Evolutionary conservation across 306 rosid genomes (phyloP).

Genomic region (Abrus precatorius): DNA sequence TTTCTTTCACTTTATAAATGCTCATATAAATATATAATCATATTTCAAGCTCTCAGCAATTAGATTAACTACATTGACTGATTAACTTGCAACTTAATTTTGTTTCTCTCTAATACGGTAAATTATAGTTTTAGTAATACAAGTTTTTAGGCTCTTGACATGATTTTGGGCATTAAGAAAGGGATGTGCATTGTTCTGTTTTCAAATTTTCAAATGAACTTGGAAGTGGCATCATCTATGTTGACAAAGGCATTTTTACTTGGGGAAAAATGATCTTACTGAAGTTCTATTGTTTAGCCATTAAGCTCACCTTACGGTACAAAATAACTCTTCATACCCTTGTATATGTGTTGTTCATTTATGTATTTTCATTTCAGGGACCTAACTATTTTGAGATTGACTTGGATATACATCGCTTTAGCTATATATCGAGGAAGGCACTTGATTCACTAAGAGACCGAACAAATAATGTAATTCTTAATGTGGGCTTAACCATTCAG

Average conservation of each 20-base stretch:
- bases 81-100: not conserved
- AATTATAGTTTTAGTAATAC: not conserved
- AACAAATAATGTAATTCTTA: slow-evolving; percentile 61
- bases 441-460: slow-evolving; percentile 76
- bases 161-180: slow-evolving; percentile 5
- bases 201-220: not conserved
- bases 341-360: not conserved
- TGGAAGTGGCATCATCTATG: slow-evolving; percentile 5
- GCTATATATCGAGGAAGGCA: slow-evolving; percentile 85
- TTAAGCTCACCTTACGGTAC: slow-evolving; percentile 1
- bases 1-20: not conserved
- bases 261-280: not conserved
- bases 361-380: slow-evolving; percentile 54
- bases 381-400: slow-evolving; percentile 83
- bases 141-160: not conserved
- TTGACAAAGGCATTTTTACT: not conserved
- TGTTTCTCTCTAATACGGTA: not conserved
- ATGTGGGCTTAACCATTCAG: slow-evolving; percentile 83
- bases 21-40: not conserved
- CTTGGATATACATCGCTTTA: slow-evolving; percentile 81
- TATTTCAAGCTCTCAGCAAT: not conserved
- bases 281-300: not conserved
- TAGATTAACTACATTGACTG: not conserved
- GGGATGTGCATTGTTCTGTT: not conserved
- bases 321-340: not conserved